Evolutionary conservation across 2,329 filamentous ascomycete genomes (phyloP).

Genomic region (Diaporthe australafricana): DNA sequence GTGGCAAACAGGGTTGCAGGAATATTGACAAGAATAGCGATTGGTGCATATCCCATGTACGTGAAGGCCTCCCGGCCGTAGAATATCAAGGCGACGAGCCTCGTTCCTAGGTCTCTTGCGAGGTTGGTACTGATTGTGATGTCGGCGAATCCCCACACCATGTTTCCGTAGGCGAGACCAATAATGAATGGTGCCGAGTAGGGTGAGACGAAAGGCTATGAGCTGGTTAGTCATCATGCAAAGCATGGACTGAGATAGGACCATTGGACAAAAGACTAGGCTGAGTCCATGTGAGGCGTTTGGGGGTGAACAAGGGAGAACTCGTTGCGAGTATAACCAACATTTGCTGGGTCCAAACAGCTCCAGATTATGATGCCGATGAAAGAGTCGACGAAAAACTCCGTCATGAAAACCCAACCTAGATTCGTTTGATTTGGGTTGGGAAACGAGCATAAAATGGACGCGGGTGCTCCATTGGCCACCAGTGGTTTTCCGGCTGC

Average conservation of each 20-base stretch:
- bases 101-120: conserved; percentile 68
- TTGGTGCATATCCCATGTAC: conserved; percentile 57
- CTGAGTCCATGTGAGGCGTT: too few species aligned
- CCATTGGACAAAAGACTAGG: not conserved
- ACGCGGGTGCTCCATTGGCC: conserved; percentile 61
- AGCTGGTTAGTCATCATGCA: not conserved
- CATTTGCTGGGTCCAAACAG: conserved; percentile 66
- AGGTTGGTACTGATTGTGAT: conserved; percentile 68
- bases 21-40: conserved; percentile 66
- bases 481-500: conserved; percentile 48
- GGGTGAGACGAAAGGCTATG: conserved; percentile 61
- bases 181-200: conserved; percentile 63
- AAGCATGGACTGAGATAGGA: not conserved
- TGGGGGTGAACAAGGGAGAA: not conserved
- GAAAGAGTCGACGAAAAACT: conserved; percentile 69
- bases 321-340: not conserved
- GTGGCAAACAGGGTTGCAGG: conserved; percentile 68
- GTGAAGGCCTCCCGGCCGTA: conserved; percentile 62
- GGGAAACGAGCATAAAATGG: conserved; percentile 67
- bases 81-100: conserved; percentile 69
- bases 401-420: conserved; percentile 68
- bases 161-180: conserved; percentile 64
- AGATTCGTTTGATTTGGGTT: conserved; percentile 61
- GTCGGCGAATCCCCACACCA: conserved; percentile 68
- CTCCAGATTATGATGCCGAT: conserved; percentile 70